A percentile compares a stretch with the other conserved stretches of the same genome.
Evolutionary conservation across 257 asterid species (phyloP).

Genomic region (Rehmannia glutinosa): DNA sequence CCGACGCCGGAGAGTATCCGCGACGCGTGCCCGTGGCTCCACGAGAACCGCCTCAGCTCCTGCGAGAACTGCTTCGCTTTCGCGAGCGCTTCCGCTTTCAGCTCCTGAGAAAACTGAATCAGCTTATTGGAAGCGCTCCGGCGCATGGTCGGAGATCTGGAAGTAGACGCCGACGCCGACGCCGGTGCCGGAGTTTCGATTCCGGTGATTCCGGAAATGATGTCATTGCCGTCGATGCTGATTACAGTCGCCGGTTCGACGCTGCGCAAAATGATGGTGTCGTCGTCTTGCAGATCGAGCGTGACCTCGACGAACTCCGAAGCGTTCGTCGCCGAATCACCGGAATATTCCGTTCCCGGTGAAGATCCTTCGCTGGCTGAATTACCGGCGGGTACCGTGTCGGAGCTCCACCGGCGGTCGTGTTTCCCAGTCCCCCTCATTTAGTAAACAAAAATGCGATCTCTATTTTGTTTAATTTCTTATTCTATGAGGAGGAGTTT

Average conservation of each 20-base stretch:
- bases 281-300: conserved; percentile 95
- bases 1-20: conserved; percentile 41
- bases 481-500: background rate
- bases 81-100: conserved; percentile 81
- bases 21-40: conserved; percentile 71
- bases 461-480: background rate
- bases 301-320: conserved; percentile 84
- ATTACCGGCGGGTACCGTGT: conserved; percentile 30
- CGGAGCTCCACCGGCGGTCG: conserved; percentile 72
- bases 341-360: conserved; percentile 46
- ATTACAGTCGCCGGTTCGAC: conserved; percentile 78
- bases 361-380: conserved; percentile 40
- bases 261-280: conserved; percentile 78
- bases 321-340: conserved; percentile 25
- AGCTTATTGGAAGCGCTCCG: conserved; percentile 72
- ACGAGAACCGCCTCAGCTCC: conserved; percentile 68
- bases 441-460: background rate
- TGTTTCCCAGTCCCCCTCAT: conserved; percentile 37
- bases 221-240: conserved; percentile 42
- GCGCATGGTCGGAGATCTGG: conserved; percentile 69
- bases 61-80: conserved; percentile 85
- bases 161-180: conserved; percentile 49
- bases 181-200: conserved; percentile 33
- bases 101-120: conserved; percentile 74
- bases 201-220: conserved; percentile 25